Base-by-base conservation (phyloP, 345 rosid species). In the Melaleuca quinquenervia region DNA sequence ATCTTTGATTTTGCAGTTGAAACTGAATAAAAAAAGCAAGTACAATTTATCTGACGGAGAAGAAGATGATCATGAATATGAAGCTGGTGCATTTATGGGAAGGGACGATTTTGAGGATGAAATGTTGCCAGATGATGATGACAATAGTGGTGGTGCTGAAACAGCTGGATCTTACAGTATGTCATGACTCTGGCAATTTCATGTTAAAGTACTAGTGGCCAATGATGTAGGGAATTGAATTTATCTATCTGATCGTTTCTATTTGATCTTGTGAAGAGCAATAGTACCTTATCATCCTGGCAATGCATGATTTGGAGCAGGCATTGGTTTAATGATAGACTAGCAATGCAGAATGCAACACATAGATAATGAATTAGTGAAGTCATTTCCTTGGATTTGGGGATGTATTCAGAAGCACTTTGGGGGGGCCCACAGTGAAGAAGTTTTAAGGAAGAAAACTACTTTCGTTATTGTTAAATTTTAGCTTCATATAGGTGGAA, bases 31-130 rank as follows among this genome's bases (percentile, higher is more conserved):
- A 91, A 94, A 94, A 91, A 93, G 93, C 85, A 91, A 92, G 89
- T 96, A 91, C 89, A 96, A 96, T 83, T 91, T 97, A 88, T 94
- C 98, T 14, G 99, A 97, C 70, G 98, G 96, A 76, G 99, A 97
- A 87, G 98, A 95, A 13, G 96, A 93, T 48, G 92, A 90, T 48
- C 90, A 91, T 80, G 96, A 89, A 83, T 89, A 87, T 58, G 89
- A 88, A 82, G 90, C 90, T 86, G 95, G 94, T 82, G 55, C 85
- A 36, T 83, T 91, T 82, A 87, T 92, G 21, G 91, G 85, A 36
- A 90, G 86, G 53, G 97, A 97, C 91, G 98, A 97, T 93, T 97
- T 94, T 89, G 96, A 94, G 87, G 91, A 93, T 85, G 96, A 85
- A 85, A 86, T 91, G 85, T 84, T 94, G 74, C 93, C 95, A 16